Evolutionary conservation across 169 alveolate genomes (phyloP).

Genomic region (Cryptosporidium tyzzeri): DNA sequence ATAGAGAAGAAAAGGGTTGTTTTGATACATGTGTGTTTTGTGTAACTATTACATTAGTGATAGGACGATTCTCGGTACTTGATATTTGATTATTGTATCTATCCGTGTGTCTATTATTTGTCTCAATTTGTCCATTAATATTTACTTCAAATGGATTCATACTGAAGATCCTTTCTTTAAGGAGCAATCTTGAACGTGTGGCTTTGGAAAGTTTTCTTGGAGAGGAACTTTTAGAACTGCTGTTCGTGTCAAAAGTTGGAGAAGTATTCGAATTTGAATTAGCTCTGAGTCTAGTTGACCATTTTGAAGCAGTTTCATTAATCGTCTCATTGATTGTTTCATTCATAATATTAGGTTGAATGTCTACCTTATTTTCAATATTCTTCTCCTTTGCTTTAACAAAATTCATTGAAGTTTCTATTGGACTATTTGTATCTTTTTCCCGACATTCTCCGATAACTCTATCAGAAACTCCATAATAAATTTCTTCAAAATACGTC

Average conservation of each 20-base stretch:
- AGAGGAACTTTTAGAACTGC: background rate
- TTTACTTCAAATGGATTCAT: background rate
- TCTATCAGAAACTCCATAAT: background rate
- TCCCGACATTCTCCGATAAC: background rate
- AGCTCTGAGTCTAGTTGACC: slow-evolving; percentile 46
- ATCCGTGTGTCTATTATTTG: background rate
- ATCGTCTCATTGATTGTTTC: slow-evolving; percentile 42
- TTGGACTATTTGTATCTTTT: background rate
- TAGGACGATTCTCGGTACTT: background rate
- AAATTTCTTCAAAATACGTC: background rate
- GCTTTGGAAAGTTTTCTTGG: slow-evolving; percentile 24
- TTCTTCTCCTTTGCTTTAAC: background rate
- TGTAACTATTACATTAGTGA: slow-evolving; percentile 30
- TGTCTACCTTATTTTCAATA: background rate
- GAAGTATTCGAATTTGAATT: background rate
- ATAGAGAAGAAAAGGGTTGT: slow-evolving; percentile 50
- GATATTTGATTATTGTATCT: background rate
- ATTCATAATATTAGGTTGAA: background rate
- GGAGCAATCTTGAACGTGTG: slow-evolving; percentile 15
- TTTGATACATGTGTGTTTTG: slow-evolving; percentile 8
- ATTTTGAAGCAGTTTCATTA: slow-evolving; percentile 37
- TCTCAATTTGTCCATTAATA: background rate
- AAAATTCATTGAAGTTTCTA: no score
- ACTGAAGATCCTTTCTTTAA: slow-evolving; percentile 24
- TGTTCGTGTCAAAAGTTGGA: background rate